Evolutionary conservation across 306 rosid species (phyloP).

Genomic region (Lathyrus tuberosus): DNA sequence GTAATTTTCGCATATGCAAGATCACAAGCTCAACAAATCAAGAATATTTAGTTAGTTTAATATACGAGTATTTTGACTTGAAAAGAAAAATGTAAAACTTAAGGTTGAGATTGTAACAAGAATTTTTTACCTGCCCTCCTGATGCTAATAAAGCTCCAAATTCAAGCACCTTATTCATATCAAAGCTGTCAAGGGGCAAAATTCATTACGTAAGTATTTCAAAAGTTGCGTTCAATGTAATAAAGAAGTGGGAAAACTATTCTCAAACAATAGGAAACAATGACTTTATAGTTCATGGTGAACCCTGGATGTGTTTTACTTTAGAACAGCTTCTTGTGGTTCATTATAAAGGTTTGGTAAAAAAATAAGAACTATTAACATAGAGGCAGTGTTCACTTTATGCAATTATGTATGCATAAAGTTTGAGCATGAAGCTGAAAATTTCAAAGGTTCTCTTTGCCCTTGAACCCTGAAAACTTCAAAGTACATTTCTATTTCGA

Average conservation of each 20-base stretch:
- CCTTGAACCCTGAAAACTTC: not conserved
- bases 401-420: slow-evolving; percentile 21
- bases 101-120: slow-evolving; percentile 1
- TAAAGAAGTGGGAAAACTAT: not conserved
- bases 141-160: slow-evolving; percentile 95
- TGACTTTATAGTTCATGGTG: slow-evolving; percentile 25
- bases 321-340: slow-evolving; percentile 23
- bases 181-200: slow-evolving; percentile 63
- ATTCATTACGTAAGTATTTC: slow-evolving; percentile 10
- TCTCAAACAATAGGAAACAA: slow-evolving; percentile 2
- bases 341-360: slow-evolving; percentile 15
- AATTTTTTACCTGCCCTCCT: slow-evolving; percentile 80
- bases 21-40: slow-evolving; percentile 17
- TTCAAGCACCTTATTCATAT: slow-evolving; percentile 88
- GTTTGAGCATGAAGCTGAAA: not conserved
- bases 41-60: slow-evolving; percentile 28
- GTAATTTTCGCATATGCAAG: slow-evolving; percentile 12
- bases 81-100: not conserved
- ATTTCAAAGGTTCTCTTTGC: slow-evolving; percentile 15
- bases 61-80: slow-evolving; percentile 8
- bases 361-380: slow-evolving; percentile 12
- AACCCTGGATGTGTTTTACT: slow-evolving; percentile 10
- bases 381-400: slow-evolving; percentile 28
- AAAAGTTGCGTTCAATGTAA: slow-evolving; percentile 15
- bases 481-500: not conserved